Conservation (phyloP, 1,284 basidiomycete genomes). For the Puccinia hordei region DNA sequence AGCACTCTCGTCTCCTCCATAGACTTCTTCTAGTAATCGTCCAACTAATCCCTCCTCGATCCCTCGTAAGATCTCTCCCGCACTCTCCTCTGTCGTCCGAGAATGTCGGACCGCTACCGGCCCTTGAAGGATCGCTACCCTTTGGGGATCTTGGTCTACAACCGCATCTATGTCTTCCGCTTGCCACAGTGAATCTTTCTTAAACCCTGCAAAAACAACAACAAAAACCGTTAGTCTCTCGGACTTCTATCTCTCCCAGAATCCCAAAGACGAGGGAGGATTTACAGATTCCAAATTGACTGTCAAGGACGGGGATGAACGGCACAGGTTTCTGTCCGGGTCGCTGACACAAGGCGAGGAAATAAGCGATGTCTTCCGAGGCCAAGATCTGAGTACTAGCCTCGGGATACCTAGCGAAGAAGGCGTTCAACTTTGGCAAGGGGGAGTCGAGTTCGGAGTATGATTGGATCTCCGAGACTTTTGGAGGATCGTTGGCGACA, state of each 20-base stretch:
- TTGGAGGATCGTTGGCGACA: constrained; percentile 78
- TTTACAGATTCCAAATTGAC: constrained; percentile 85
- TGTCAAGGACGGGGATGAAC: constrained; percentile 96
- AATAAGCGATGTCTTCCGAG: constrained; percentile 92
- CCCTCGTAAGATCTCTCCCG: constrained; percentile 85
- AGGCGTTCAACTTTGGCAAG: constrained; percentile 72
- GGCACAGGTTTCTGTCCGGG: constrained; percentile 97
- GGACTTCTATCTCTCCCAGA: background rate
- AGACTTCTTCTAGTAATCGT: constrained; percentile 78
- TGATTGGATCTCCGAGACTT: constrained; percentile 85
- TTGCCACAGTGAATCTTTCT: constrained; percentile 92
- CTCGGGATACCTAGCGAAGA: constrained; percentile 79
- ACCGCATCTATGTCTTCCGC: constrained; percentile 98
- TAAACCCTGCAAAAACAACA: constrained; percentile 53
- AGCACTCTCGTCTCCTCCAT: constrained; percentile 74
- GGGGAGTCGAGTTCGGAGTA: constrained; percentile 84
- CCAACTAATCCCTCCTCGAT: constrained; percentile 77
- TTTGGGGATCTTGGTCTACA: constrained; percentile 95
- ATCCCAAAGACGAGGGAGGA: too few species aligned
- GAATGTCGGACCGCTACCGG: constrained; percentile 90
- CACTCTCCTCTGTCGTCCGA: constrained; percentile 84
- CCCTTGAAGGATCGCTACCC: constrained; percentile 95
- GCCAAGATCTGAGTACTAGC: constrained; percentile 84
- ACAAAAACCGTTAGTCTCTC: background rate
- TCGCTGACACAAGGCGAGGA: constrained; percentile 89